Conservation (phyloP, 805 yeast genomes). For the Saturnispora besseyi region DNA sequence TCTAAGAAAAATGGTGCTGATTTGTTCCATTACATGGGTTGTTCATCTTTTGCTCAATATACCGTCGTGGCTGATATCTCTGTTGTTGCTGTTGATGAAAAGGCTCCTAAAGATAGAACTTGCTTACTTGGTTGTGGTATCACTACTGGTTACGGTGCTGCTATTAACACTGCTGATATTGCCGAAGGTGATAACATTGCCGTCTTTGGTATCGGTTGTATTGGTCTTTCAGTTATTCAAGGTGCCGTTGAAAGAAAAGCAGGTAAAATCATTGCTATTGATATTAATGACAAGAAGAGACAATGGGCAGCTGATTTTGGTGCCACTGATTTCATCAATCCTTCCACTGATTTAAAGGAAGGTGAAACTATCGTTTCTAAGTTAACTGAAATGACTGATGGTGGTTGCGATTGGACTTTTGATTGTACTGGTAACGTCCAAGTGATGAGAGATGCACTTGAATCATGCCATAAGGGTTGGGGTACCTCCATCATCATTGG, state of each 20-base stretch:
- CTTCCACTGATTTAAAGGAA: constrained; percentile 55
- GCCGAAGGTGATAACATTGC: constrained; percentile 90
- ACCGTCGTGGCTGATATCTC: constrained; percentile 98
- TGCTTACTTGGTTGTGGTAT: constrained; percentile 97
- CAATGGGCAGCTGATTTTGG: constrained; percentile 86
- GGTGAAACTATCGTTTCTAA: constrained; percentile 74
- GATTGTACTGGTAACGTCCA: constrained; percentile 96
- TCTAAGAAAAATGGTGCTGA: constrained; percentile 63
- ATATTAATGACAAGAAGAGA: constrained; percentile 75
- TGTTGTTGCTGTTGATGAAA: constrained; percentile 80
- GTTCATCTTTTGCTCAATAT: constrained; percentile 93
- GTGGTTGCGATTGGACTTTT: constrained; percentile 93
- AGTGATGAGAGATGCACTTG: constrained; percentile 94
- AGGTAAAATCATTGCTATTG: constrained; percentile 72
- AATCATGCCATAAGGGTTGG: constrained; percentile 99
- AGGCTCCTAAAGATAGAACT: constrained; percentile 77
- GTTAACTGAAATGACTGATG: constrained; percentile 85
- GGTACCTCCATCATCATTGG: constrained; percentile 93
- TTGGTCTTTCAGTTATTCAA: constrained; percentile 91
- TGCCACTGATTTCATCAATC: constrained; percentile 91
- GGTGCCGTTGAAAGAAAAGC: constrained; percentile 87
- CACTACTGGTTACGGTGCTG: constrained; percentile 98
- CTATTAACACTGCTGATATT: constrained; percentile 85
- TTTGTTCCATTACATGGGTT: constrained; percentile 92
- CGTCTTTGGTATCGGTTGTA: constrained; percentile 96